phyloP scores from a whole-genome alignment of 257 asterid genomes.

The Orobanche coerulescens region DNA sequence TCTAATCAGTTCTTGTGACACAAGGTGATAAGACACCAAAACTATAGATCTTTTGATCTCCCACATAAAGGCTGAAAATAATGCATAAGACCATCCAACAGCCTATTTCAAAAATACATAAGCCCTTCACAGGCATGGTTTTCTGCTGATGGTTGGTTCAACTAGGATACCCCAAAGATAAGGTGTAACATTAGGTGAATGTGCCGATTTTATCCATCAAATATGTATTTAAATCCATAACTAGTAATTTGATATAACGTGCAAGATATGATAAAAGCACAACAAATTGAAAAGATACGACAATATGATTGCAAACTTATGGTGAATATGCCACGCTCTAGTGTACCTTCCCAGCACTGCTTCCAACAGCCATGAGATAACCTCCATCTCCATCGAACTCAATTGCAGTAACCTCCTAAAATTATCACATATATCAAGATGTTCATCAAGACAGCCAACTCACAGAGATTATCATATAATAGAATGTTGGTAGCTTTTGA shows the following conservation, averaged over 20 bases:
- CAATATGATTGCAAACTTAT: not conserved
- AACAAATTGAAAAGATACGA: not conserved
- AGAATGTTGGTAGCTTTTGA: too few relatives aligned
- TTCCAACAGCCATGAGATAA: constrained; percentile 82
- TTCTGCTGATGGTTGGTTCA: constrained; percentile 1
- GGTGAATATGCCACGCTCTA: constrained; percentile 6
- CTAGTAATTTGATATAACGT: not conserved
- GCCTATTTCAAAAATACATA: not conserved
- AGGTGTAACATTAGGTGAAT: not conserved
- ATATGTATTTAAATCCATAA: not conserved
- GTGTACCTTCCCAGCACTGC: constrained; percentile 86
- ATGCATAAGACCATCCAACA: constrained; percentile 1
- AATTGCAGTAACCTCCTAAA: constrained; percentile 82
- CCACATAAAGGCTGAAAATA: not conserved
- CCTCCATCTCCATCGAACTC: constrained; percentile 83
- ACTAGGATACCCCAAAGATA: not conserved
- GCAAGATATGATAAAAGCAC: not conserved
- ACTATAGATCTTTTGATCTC: not conserved
- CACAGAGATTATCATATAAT: not conserved
- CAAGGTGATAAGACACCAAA: constrained; percentile 1
- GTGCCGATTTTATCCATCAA: not conserved
- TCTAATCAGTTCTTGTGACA: constrained; percentile 13
- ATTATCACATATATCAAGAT: constrained; percentile 9
- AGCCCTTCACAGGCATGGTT: not conserved
- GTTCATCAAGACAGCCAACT: constrained; percentile 3